These are phyloP conservation scores for Mycena chlorophos DNA, from an alignment of 768 basidiomycete genomes.

Conservation along the genomic window DNA sequence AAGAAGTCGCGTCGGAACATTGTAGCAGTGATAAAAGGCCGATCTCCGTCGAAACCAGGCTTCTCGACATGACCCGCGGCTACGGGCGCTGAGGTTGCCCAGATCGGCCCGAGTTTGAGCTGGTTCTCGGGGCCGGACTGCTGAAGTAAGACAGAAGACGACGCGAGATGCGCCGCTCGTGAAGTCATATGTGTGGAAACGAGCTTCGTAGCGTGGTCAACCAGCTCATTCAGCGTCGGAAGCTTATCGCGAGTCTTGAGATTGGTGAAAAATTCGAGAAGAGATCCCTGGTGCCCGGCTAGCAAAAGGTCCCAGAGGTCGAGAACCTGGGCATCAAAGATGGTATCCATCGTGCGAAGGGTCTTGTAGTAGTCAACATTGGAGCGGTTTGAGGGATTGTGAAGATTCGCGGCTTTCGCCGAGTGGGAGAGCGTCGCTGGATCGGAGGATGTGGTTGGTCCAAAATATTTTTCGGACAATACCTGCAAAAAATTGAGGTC, in stretches of 20 bases:
- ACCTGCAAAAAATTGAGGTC: not conserved
- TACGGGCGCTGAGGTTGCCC: no score
- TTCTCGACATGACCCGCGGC: no score
- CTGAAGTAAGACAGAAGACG: no score
- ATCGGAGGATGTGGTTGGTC: not conserved
- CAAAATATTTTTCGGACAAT: not conserved
- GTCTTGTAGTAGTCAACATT: not conserved
- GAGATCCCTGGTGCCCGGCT: not conserved
- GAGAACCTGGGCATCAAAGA: not conserved
- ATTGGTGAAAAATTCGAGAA: not conserved
- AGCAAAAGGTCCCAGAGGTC: slow-evolving; percentile 3
- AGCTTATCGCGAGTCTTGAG: not conserved
- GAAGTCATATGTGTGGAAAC: not conserved
- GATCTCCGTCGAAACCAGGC: no score
- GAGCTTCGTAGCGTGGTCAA: not conserved
- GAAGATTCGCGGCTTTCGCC: not conserved
- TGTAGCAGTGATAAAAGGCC: no score
- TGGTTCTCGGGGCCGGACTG: no score
- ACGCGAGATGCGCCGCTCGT: no score
- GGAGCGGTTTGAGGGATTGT: not conserved
- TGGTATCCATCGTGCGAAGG: not conserved
- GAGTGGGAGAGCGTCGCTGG: not conserved
- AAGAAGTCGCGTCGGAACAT: no score
- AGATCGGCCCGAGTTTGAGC: no score
- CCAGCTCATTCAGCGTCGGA: not conserved